Conservation (phyloP, 768 basidiomycete genomes). For the Suillus brevipes region DNA sequence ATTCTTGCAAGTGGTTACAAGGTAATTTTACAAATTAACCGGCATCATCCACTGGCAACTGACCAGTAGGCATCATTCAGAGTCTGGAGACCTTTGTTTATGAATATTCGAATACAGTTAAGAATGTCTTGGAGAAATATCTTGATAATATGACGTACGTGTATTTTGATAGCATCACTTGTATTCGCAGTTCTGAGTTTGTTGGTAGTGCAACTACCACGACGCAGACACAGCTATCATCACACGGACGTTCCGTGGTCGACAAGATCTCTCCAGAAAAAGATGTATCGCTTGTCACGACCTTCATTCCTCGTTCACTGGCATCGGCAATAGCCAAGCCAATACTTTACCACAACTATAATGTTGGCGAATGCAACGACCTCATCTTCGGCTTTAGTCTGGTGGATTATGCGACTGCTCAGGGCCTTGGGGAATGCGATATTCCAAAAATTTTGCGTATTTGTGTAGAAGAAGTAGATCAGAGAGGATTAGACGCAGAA, state of each 20-base stretch:
- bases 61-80: slow-evolving; percentile 36
- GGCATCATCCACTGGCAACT: slow-evolving; percentile 12
- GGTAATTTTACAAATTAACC: slow-evolving; percentile 40
- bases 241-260: slow-evolving; percentile 60
- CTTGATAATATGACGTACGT: slow-evolving; percentile 77
- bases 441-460: slow-evolving; percentile 79
- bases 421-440: slow-evolving; percentile 68
- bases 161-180: slow-evolving; percentile 14
- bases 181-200: slow-evolving; percentile 8
- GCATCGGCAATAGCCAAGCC: slow-evolving; percentile 68
- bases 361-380: slow-evolving; percentile 84
- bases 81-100: slow-evolving; percentile 79
- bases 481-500: slow-evolving; percentile 73
- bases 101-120: slow-evolving; percentile 67
- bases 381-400: slow-evolving; percentile 88
- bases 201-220: slow-evolving; percentile 69
- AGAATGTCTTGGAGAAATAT: slow-evolving; percentile 67
- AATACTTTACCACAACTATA: slow-evolving; percentile 72
- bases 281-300: slow-evolving; percentile 60
- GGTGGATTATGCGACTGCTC: slow-evolving; percentile 85
- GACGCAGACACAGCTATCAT: slow-evolving; percentile 73
- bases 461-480: slow-evolving; percentile 82
- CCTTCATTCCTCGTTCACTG: slow-evolving; percentile 60
- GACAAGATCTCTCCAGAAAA: slow-evolving; percentile 68
- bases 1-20: slow-evolving; percentile 81